Evolutionary conservation across 495 filamentous ascomycete species (phyloP), one percentile per base, ranked within the genome.

Genomic region (Talaromyces nanjingensis): DNA sequence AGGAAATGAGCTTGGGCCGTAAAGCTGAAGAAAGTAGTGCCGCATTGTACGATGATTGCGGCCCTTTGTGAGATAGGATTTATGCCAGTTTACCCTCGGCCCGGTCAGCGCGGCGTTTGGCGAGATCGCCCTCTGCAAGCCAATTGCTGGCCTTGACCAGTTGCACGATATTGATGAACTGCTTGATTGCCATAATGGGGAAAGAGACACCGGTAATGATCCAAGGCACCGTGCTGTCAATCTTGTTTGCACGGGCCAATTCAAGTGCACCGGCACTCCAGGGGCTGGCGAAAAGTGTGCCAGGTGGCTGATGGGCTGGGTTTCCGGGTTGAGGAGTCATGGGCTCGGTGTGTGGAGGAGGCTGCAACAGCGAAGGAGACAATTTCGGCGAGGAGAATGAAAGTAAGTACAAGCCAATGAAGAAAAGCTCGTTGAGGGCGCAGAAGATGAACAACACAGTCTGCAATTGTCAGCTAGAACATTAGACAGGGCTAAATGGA

Each of bases 321-420:
- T 75, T 84, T 9, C 89, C 89, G 20, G 84, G 83, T 69, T 88
- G 83, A 57, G 85, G 80, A 29, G 82, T 83, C 20, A 80, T 80
- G 2, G 77, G 82, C 29, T 77, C 67, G 42, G 78, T 73, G 57
- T 79, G 80, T 62, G 71, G 74, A 27, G 73, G 63, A 12, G 77
- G 75, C 64, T 78, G 73, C 45, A 96, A 86, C 18, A 97, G 89
- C 29, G 88, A 89, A 0, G 93, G 91, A 2, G 91, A 92, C 63
- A 97, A 84, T 29, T 83, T 81, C 1, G 93, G 93, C 42, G 89
- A 93, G 54, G 88, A 92, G 84, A 99, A 99, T 68, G 92, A 96
- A 53, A 99, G 86, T 52, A 99, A 90, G 80, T 99, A 99, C 66
- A 98, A 84, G 53, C 92, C 92, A 72, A 99, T 92, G 81, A 98